These are phyloP conservation scores for Dioscorea alata DNA, from an alignment of 106 monocot genomes.

Conservation along the genomic window DNA sequence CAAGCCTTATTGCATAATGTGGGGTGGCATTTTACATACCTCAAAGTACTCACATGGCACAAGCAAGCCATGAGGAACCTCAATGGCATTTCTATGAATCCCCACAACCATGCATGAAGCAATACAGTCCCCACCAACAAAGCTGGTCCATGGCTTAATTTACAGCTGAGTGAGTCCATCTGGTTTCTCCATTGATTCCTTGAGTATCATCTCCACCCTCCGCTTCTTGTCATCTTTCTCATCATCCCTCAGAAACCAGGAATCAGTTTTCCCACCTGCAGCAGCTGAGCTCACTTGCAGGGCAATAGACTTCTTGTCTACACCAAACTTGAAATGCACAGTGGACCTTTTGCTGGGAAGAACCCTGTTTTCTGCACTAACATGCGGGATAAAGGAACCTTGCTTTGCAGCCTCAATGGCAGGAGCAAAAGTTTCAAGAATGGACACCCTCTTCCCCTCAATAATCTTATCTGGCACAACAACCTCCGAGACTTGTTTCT, in stretches of 20 bases:
- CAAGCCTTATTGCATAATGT: no score
- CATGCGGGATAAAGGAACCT: conserved; percentile 25
- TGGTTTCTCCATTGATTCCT: conserved; percentile 91
- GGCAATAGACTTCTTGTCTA: conserved; percentile 59
- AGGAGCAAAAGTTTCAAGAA: conserved; percentile 73
- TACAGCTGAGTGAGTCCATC: conserved; percentile 82
- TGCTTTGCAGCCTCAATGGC: conserved; percentile 55
- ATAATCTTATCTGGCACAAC: conserved; percentile 12
- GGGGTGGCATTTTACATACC: no score
- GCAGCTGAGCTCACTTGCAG: conserved; percentile 20
- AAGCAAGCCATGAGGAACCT: no score
- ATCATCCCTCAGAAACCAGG: conserved; percentile 66
- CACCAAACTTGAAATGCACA: conserved; percentile 64
- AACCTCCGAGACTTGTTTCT: conserved; percentile 49
- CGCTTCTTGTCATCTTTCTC: conserved; percentile 91
- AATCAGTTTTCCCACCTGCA: conserved; percentile 23
- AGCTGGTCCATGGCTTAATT: conserved; percentile 12
- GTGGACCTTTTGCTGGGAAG: conserved; percentile 49
- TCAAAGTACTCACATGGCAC: no score
- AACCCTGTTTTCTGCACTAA: conserved; percentile 8
- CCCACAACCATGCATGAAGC: conserved; percentile 3
- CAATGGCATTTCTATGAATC: conserved; percentile 1
- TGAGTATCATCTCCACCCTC: conserved; percentile 83
- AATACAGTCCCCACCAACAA: conserved; percentile 19
- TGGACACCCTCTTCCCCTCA: conserved; percentile 26